These are phyloP conservation scores for Colletotrichum chlorophyti DNA, from an alignment of 2,329 filamentous ascomycete genomes.

Conservation along the genomic window DNA sequence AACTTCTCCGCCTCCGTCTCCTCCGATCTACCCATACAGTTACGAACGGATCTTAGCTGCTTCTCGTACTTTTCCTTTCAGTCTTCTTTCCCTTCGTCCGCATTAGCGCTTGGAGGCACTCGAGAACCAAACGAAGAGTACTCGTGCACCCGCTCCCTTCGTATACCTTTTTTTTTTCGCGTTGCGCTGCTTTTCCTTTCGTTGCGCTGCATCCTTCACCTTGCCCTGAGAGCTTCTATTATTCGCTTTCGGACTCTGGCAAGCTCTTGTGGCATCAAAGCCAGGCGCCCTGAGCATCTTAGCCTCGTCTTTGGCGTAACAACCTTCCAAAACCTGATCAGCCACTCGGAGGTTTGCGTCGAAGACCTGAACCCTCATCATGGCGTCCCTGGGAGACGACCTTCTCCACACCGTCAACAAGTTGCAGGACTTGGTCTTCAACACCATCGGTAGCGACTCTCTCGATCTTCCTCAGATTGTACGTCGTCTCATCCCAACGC, in stretches of 20 bases:
- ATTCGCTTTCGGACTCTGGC: neutral
- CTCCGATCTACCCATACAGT: neutral
- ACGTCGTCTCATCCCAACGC: constrained; percentile 45
- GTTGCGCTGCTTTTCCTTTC: constrained; percentile 4
- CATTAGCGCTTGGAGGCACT: neutral
- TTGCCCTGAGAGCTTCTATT: neutral
- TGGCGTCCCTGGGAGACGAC: constrained; percentile 96
- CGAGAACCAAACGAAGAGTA: neutral
- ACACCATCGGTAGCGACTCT: constrained; percentile 98
- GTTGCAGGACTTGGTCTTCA: constrained; percentile 98
- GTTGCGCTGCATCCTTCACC: constrained; percentile 4
- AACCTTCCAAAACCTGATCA: neutral
- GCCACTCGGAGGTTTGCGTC: neutral
- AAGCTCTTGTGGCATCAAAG: neutral
- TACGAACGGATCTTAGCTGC: neutral
- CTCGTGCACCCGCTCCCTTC: constrained; percentile 10
- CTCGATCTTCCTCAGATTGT: constrained; percentile 98
- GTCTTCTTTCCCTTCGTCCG: neutral
- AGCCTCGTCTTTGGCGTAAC: neutral
- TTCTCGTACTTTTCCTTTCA: neutral
- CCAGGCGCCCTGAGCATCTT: neutral
- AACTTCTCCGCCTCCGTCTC: neutral
- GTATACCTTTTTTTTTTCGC: constrained; percentile 2
- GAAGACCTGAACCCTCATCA: constrained; percentile 48
- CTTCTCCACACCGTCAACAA: constrained; percentile 96